Base-by-base conservation (phyloP, 148 eudicot species). In the Rhododendron mucronatum region DNA sequence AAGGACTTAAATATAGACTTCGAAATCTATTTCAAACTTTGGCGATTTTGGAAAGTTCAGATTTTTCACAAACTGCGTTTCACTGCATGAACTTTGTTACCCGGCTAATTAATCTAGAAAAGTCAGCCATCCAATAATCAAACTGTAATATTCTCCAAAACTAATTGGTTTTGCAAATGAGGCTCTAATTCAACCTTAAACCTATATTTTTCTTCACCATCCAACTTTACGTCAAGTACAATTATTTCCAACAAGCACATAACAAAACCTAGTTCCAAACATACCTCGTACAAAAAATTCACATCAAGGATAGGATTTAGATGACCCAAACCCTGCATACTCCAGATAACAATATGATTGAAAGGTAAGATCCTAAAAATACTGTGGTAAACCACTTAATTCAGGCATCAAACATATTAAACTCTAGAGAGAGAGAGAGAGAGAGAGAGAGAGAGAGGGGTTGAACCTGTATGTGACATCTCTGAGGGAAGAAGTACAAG, bases 391-490 rank as follows among this genome's bases (percentile, higher is more conserved):
- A 41, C 23, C 45, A 77, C 80, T 7, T 21, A 39, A 41, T 77
- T 77, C 48, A 39, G 80, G 20, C 5, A 74, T 33, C 77, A 39
- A 39, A n/a, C 20, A 30, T 53, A 33, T 28, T 53, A 50, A 80
- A 21, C 65, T 53, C 69, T 18, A 28, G 50, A 30, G 53, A 50
- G 53, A 50, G 55, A 47, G 50, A 47, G 50, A 9, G 50, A 51
- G 57, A 53, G 57, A 53, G 20, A 53, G 57, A 53, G 57, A 53
- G 28, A 79, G 50, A 35, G 37, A 1, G 33, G 33, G 35, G 30
- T 10, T 4, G 53, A 75, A 89, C 93, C 93, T 90, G 89, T 92
- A 92, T 65, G 87, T 88, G 50, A 92, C 91, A 26, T 92, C 90
- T 92, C 93, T 89, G 67, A 83, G 91, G 33, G 88, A 86, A 33